Percentiles rank a stretch among this genome's conserved stretches.
These are phyloP conservation scores for Trifolium repens DNA, from an alignment of 306 rosid species.

Conservation along the genomic window DNA sequence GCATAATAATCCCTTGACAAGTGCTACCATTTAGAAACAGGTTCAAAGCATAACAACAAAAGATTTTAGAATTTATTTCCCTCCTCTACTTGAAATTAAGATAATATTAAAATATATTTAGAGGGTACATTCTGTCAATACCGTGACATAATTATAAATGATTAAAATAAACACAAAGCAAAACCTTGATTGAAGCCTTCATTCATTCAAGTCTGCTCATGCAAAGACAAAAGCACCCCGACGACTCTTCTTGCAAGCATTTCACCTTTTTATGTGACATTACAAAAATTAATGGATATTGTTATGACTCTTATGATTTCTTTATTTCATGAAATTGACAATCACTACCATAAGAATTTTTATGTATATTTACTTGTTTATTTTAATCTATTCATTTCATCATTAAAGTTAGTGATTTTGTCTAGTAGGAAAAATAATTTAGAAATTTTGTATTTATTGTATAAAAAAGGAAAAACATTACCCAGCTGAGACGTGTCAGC, in stretches of 20 bases:
- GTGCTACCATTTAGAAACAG: conserved; percentile 48
- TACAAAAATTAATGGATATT: conserved; percentile 13
- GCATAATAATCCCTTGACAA: conserved; percentile 45
- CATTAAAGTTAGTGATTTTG: conserved; percentile 41
- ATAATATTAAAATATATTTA: conserved; percentile 1
- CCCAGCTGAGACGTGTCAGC: background rate
- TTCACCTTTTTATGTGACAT: conserved; percentile 43
- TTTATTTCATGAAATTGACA: conserved; percentile 58
- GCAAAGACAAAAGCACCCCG: conserved; percentile 46
- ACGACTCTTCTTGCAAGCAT: conserved; percentile 53
- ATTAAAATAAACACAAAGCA: conserved; percentile 33
- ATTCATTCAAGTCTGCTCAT: conserved; percentile 50
- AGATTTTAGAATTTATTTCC: conserved; percentile 11
- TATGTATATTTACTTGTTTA: conserved; percentile 39
- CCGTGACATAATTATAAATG: conserved; percentile 35
- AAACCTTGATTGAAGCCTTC: conserved; percentile 73
- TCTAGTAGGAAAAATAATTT: background rate
- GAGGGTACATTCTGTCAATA: conserved; percentile 45
- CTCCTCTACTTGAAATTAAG: conserved; percentile 27
- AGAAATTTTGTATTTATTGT: background rate
- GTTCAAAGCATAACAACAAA: conserved; percentile 50
- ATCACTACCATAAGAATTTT: conserved; percentile 53
- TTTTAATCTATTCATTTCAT: conserved; percentile 37
- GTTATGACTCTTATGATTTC: conserved; percentile 28
- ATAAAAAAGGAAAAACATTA: background rate